phyloP scores from a whole-genome alignment of 345 rosid species.

The Hirschfeldia incana region DNA sequence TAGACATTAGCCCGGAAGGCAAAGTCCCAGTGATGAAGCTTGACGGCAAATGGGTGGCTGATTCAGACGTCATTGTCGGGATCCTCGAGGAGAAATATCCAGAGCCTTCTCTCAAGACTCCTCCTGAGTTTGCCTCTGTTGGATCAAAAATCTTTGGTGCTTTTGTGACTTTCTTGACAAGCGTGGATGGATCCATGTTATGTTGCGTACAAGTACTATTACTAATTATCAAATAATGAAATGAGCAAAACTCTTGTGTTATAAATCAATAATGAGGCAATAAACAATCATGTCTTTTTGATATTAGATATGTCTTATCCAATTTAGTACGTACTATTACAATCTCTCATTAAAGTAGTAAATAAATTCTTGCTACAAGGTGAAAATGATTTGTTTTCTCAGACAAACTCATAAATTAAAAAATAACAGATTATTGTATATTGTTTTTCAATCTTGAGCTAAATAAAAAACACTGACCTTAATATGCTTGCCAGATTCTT shows the following conservation, averaged over 20 bases:
- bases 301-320: not conserved
- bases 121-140: slow-evolving; percentile 64
- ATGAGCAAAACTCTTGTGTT: slow-evolving; percentile 1
- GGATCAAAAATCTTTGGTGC: slow-evolving; percentile 73
- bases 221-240: slow-evolving; percentile 15
- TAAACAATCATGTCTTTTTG: not conserved
- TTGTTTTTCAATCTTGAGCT: not conserved
- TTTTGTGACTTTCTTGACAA: slow-evolving; percentile 66
- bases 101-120: slow-evolving; percentile 66
- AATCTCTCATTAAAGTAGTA: slow-evolving; percentile 14
- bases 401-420: slow-evolving; percentile 23
- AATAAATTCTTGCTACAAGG: not conserved
- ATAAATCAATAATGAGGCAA: not conserved
- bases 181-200: slow-evolving; percentile 17
- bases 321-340: slow-evolving; percentile 1
- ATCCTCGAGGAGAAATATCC: slow-evolving; percentile 81
- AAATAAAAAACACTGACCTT: slow-evolving; percentile 37
- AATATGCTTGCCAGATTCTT: slow-evolving; percentile 52
- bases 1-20: slow-evolving; percentile 75
- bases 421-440: not conserved
- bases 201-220: not conserved
- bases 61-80: slow-evolving; percentile 79
- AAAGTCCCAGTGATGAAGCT: slow-evolving; percentile 75
- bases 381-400: not conserved
- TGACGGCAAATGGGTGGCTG: slow-evolving; percentile 83